Base-by-base conservation (phyloP, 805 yeast genomes). In the Isabelozyma gotoi region DNA sequence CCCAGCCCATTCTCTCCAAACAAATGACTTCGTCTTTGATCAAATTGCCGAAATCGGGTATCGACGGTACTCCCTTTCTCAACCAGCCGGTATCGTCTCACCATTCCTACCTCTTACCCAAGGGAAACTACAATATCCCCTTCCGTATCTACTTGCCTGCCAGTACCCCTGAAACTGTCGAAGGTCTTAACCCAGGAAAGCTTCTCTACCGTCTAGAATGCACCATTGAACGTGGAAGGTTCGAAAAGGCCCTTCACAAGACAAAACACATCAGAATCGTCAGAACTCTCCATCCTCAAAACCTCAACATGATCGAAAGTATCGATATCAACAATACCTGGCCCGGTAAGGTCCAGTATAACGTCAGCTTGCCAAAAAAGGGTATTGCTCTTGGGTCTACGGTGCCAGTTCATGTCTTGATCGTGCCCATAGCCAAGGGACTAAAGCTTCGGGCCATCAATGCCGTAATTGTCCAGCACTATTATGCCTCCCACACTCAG, bases 41-140 rank as follows among this genome's bases (percentile, higher is more conserved):
- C 16, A 48, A 53, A 35, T 43, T 66, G 12, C 73, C 75, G 0
- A 42, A 55, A 17, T 55, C 66, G 43, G 76, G 76, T 1, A 46
- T 65, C 8, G 76, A 71, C 48, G 77, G 76, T 7, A 72, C 76
- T 10, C 76, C 76, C 4, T 76, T 75, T 40, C 63, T 64, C n/a
- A 48, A 55, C 32, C 43, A 46, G 2, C 50, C 49, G 20, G 51
- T 56, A 2, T 42, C 62, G 3, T 47, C 53, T 38, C 49, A 51
- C 38, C 64, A 63, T 48, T 67, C 73, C 12, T 78, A 65, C 49
- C 57, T 67, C 11, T 57, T 78, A 20, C 81, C 80, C 2, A 62
- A 71, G 43, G 83, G 82, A 1, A 78, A 78, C 53, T 78, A 78
- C 50, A 68, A 72, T 35, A 56, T 78, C 40, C 82, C 82, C 0